Evolutionary conservation across 192 early-diverging fungal species (phyloP).

Genomic region (Dissophora globulifera): DNA sequence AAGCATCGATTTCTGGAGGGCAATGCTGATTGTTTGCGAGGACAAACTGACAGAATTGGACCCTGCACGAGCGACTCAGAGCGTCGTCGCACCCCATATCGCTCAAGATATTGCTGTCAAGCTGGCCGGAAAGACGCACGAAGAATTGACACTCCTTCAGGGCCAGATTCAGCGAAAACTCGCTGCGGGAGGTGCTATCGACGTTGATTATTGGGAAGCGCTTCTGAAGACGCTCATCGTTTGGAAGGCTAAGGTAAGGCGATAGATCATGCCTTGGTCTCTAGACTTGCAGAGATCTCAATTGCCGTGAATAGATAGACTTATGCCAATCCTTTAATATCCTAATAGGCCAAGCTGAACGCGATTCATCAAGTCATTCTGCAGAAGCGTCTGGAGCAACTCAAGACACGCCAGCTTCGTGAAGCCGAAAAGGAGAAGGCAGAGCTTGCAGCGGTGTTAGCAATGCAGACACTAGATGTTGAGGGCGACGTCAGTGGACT

Average conservation of each 20-base stretch:
- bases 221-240: conserved; percentile 79
- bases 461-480: conserved; percentile 57
- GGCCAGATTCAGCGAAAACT: conserved; percentile 81
- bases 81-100: conserved; percentile 59
- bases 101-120: conserved; percentile 75
- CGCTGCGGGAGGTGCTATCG: conserved; percentile 71
- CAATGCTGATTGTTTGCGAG: conserved; percentile 84
- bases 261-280: no score
- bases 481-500: conserved; percentile 29
- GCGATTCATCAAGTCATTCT: conserved; percentile 87
- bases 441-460: conserved; percentile 62
- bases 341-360: conserved; percentile 63
- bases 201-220: conserved; percentile 97
- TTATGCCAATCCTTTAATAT: background rate
- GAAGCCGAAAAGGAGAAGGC: conserved; percentile 68
- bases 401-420: conserved; percentile 66
- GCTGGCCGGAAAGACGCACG: conserved; percentile 77
- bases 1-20: conserved; percentile 88
- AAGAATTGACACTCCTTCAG: conserved; percentile 79
- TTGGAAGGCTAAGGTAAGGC: conserved; percentile 82
- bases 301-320: background rate
- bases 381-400: conserved; percentile 75
- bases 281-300: no score
- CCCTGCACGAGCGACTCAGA: conserved; percentile 18
- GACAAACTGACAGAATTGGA: conserved; percentile 68